Conservation (phyloP, 345 rosid genomes). For the Kandelia obovata region DNA sequence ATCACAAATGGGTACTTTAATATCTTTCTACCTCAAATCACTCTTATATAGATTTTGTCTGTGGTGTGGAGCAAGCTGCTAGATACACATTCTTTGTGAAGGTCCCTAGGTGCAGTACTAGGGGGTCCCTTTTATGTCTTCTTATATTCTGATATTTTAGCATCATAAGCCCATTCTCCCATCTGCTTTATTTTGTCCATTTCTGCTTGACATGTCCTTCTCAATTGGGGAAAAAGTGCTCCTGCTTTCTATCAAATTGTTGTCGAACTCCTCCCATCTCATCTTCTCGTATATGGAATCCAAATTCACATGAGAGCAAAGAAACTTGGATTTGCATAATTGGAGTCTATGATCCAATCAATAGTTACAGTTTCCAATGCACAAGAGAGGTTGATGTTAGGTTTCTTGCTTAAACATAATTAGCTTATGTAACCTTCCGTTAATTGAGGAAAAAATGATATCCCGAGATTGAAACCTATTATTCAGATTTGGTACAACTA, state of each 20-base stretch:
- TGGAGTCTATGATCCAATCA: no score
- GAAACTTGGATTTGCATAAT: background rate
- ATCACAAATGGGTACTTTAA: conserved; percentile 28
- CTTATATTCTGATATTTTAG: conserved; percentile 20
- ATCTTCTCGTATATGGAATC: conserved; percentile 30
- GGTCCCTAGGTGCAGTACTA: background rate
- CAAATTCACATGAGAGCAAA: conserved; percentile 28
- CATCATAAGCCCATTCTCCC: conserved; percentile 20
- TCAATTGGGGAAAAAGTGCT: conserved; percentile 17
- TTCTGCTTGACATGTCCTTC: conserved; percentile 42
- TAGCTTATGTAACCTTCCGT: no score
- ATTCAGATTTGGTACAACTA: no score
- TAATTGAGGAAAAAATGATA: no score
- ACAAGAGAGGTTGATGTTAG: no score
- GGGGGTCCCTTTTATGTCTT: conserved; percentile 11
- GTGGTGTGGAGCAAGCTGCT: no score
- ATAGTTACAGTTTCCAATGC: no score
- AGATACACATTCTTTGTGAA: background rate
- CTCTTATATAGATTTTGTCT: no score
- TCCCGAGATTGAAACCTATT: no score
- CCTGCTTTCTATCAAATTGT: conserved; percentile 22
- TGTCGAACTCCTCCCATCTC: conserved; percentile 17
- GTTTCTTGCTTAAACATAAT: no score
- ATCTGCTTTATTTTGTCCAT: conserved; percentile 31
- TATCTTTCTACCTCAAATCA: conserved; percentile 1